Base-by-base conservation (phyloP, 371 early-diverging fungal genomes). In the Batkoa obscura region DNA sequence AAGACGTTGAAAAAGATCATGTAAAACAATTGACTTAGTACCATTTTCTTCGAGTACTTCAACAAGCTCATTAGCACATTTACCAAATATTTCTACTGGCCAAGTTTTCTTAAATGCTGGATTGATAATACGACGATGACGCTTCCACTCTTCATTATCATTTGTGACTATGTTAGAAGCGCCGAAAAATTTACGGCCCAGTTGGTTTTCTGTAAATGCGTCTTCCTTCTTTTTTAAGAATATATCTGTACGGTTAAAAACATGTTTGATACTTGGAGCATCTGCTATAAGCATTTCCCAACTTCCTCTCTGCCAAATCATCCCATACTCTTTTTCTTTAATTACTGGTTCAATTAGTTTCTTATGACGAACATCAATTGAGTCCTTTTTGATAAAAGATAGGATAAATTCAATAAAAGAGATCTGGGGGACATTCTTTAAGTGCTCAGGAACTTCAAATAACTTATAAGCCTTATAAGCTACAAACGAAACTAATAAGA, bases 51-150 rank as follows among this genome's bases (percentile, higher is more conserved):
- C 31, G 12, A 45, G 13, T 2, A 43, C 35, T 13, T 47, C 47
- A 48, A 48, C 47, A 12, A 56, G 13, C 3, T 43, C 38, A 13
- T 45, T 17, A 47, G 48, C 37, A 15, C 12, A 17, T 3, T 36
- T 30, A 17, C 47, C 56, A 56, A 56, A 56, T 47, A 48, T 36
- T 3, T 33, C 56, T 8, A 48, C 47, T 5, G 35, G 13, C 56
- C 56, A 56, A 48, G 56, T n/a, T n/a, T 37, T 45, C 3, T 56
- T 33, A 38, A 56, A 56, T 6, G 35, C 47, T 6, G 56, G 56
- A 35, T 43, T 56, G 15, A 38, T 23, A 5, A 43, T 31, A 5
- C 34, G 9, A 34, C 56, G 45, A 47, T 56, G 47, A 4, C 33
- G 8, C 17, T 47, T 43, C 56, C 56, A 56, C 2, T 33, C 43